Evolutionary conservation across 2,329 filamentous ascomycete genomes (phyloP), one percentile per base, ranked within the genome.

Genomic region (Fusarium virguliforme): DNA sequence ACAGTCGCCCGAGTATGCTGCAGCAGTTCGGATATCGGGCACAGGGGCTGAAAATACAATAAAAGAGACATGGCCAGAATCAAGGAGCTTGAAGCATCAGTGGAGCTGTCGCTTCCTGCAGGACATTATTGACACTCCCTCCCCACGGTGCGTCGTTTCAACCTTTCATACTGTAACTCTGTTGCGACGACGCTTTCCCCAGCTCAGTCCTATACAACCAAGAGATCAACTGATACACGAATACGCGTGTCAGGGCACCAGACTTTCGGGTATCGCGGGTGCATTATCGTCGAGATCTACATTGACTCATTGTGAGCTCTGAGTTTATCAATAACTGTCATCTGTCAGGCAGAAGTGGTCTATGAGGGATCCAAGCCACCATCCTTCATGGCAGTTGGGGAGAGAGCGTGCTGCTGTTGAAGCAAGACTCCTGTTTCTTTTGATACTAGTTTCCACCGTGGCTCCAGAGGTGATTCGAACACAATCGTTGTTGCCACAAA

Each of bases 51-150:
- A 48, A 48, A 48, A 28, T 48, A 48, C 37, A 56, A 41, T 18
- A 18, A 18, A 18, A 18, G 18, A 18, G 38, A 54, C n/a, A 26
- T 37, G 34, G 24, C 32, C 22, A 38, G n/a, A 56, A 28, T 15
- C 26, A 41, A 24, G 38, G 35, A 40, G 37, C 35, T 26, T 48
- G 35, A 15, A 30, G n/a, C 18, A 18, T 18, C 18, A 18, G 13
- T 15, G 38, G 12, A 18, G 18, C 10, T n/a, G 9, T 32, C 30
- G 30, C 38, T 18, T 18, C 18, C 18, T 18, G 18, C 18, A 18
- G 18, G 18, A 18, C 18, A 18, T 18, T 58, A 58, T 32, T 46
- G 40, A 32, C 55, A 58, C 55, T 35, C 55, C 40, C 55, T 12
- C 4, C 1, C 4, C 8, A 43, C 55, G 26, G 55, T 58, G 28